Evolutionary conservation across 2,329 filamentous ascomycete species (phyloP).

Genomic region (Penicillium sp.): DNA sequence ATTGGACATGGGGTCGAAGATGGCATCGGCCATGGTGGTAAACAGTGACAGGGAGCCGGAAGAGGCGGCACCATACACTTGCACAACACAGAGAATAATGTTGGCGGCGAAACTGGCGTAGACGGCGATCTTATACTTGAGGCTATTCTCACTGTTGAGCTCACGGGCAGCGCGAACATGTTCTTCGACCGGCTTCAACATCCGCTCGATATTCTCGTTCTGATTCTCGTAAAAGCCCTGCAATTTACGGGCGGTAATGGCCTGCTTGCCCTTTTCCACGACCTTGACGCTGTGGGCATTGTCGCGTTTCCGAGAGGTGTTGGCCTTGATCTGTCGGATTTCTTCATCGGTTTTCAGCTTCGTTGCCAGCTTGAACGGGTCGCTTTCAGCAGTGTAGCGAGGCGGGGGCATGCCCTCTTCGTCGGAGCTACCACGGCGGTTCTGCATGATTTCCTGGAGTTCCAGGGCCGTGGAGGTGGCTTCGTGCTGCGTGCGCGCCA

Average conservation of each 20-base stretch:
- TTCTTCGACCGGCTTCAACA: conserved; percentile 90
- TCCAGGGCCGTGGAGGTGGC: conserved; percentile 46
- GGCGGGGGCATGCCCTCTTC: conserved; percentile 51
- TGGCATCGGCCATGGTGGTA: conserved; percentile 92
- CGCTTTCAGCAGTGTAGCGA: conserved; percentile 62
- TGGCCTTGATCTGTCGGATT: conserved; percentile 73
- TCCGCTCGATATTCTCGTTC: conserved; percentile 87
- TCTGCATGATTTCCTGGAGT: conserved; percentile 20
- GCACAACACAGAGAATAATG: conserved; percentile 71
- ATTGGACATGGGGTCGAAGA: conserved; percentile 91
- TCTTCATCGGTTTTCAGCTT: conserved; percentile 76
- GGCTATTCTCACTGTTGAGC: conserved; percentile 74
- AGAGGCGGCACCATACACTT: conserved; percentile 82
- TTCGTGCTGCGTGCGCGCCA: conserved; percentile 30
- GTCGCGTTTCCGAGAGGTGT: conserved; percentile 70
- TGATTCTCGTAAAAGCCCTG: conserved; percentile 84
- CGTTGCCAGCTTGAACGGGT: conserved; percentile 76
- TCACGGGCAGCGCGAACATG: conserved; percentile 79
- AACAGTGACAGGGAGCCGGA: conserved; percentile 93
- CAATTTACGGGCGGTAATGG: conserved; percentile 44
- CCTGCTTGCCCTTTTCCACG: conserved; percentile 42
- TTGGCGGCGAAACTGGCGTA: conserved; percentile 74
- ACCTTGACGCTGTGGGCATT: conserved; percentile 3
- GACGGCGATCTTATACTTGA: conserved; percentile 62
- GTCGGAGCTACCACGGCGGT: conserved; percentile 31